Evolutionary conservation across 2,329 filamentous ascomycete species (phyloP).

Genomic region (Diaporthe ilicicola): DNA sequence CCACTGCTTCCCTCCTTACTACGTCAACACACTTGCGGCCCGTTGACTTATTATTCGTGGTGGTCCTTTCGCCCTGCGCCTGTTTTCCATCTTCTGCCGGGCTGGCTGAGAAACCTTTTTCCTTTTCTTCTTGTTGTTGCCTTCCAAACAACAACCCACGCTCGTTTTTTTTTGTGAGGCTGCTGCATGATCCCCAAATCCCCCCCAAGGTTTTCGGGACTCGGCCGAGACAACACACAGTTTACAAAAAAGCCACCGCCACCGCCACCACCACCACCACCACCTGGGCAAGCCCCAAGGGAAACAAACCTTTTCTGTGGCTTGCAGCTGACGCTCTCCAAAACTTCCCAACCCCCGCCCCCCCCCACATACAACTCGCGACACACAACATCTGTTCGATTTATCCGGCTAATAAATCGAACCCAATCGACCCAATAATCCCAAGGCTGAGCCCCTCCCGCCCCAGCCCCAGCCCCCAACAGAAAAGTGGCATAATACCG

Average conservation of each 20-base stretch:
- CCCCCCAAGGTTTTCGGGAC: slow-evolving; percentile 14
- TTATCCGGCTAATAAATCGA: background rate
- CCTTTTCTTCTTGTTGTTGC: background rate
- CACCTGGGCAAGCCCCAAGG: background rate
- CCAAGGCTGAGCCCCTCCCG: background rate
- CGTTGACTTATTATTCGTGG: slow-evolving; percentile 14
- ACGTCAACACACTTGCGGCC: background rate
- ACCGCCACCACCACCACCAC: background rate
- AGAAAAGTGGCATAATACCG: background rate
- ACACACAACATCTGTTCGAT: background rate
- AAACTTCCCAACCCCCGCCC: background rate
- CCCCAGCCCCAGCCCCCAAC: no score
- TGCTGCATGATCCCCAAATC: background rate
- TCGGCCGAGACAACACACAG: slow-evolving; percentile 1
- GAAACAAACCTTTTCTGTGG: background rate
- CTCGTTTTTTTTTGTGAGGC: no score
- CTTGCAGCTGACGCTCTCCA: slow-evolving; percentile 24
- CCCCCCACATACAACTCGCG: background rate
- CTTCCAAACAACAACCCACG: no score
- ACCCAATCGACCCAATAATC: no score
- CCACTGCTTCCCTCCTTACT: slow-evolving; percentile 19
- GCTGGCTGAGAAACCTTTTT: background rate
- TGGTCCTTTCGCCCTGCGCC: background rate
- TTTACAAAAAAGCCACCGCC: background rate
- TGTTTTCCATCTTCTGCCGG: background rate